phyloP scores from a whole-genome alignment of 1,139 yeast species.

The Casaregolazyma lundiana region DNA sequence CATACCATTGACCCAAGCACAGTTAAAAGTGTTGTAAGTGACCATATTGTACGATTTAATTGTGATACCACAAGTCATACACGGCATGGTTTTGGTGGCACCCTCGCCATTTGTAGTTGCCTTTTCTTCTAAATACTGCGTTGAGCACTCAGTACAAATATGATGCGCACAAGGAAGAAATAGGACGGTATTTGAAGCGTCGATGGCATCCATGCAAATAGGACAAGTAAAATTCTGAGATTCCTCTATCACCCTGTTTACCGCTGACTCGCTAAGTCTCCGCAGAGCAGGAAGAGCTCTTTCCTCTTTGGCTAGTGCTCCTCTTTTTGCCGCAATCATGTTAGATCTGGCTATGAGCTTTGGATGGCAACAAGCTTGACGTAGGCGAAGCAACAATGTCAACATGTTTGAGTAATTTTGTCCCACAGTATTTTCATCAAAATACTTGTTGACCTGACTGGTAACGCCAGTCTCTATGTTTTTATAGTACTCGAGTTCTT shows the following conservation, averaged over 20 bases:
- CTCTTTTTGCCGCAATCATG: slow-evolving; percentile 32
- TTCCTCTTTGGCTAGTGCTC: slow-evolving; percentile 16
- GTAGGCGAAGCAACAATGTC: slow-evolving; percentile 66
- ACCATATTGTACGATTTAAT: slow-evolving; percentile 21
- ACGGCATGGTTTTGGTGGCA: slow-evolving; percentile 17
- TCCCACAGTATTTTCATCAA: slow-evolving; percentile 34
- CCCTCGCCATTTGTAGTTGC: slow-evolving; percentile 18
- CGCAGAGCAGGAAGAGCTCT: slow-evolving; percentile 20
- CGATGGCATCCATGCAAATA: slow-evolving; percentile 59
- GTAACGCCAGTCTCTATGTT: slow-evolving; percentile 58
- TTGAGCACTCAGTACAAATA: slow-evolving; percentile 31
- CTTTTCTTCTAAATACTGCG: slow-evolving; percentile 18
- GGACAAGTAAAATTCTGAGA: slow-evolving; percentile 53
- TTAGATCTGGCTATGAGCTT: slow-evolving; percentile 66
- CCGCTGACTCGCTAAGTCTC: slow-evolving; percentile 18
- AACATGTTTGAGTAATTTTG: slow-evolving; percentile 55
- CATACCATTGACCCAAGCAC: slow-evolving; percentile 22
- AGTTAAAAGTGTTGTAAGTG: slow-evolving; percentile 25
- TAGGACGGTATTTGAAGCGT: slow-evolving; percentile 39
- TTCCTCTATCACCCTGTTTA: slow-evolving; percentile 16
- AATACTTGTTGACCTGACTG: slow-evolving; percentile 49
- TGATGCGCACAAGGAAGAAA: slow-evolving; percentile 33
- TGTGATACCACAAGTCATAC: slow-evolving; percentile 24
- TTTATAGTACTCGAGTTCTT: slow-evolving; percentile 50
- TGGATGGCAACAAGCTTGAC: slow-evolving; percentile 90